A percentile compares a stretch with the other conserved stretches of the same genome.
Conservation (phyloP, 1,284 basidiomycete species). For the Neotropicomus parvogracilis region DNA sequence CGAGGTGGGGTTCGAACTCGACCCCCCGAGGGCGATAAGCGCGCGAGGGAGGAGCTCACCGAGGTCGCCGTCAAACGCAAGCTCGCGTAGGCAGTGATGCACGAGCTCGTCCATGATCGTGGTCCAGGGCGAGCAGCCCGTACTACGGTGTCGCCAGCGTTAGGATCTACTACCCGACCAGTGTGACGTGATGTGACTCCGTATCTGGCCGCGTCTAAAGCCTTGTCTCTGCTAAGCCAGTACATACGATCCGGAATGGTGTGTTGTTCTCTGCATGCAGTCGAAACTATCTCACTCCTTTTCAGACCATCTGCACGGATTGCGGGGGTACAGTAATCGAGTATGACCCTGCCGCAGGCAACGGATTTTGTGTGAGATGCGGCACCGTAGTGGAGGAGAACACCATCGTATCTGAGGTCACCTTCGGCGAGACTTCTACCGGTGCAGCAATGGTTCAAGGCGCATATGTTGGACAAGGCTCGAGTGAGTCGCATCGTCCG, state of each 20-base stretch:
- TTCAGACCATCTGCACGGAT: constrained; percentile 54
- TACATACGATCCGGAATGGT: constrained; percentile 23
- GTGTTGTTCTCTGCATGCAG: neutral
- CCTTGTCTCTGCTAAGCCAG: too few species aligned
- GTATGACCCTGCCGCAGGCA: constrained; percentile 77
- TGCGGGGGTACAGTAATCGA: constrained; percentile 80
- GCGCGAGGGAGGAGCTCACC: constrained; percentile 44
- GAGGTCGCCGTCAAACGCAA: constrained; percentile 80
- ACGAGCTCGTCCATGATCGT: constrained; percentile 64
- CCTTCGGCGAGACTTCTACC: constrained; percentile 89
- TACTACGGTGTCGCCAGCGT: too few species aligned
- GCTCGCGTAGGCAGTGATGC: constrained; percentile 69
- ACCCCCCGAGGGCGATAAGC: constrained; percentile 21
- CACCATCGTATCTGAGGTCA: constrained; percentile 89
- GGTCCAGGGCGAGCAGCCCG: too few species aligned
- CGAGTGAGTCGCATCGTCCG: constrained; percentile 60
- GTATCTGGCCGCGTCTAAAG: too few species aligned
- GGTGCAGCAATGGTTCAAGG: constrained; percentile 97
- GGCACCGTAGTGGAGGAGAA: constrained; percentile 93
- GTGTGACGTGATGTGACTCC: too few species aligned
- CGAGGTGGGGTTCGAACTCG: constrained; percentile 44
- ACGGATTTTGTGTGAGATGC: constrained; percentile 80
- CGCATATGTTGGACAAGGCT: constrained; percentile 87
- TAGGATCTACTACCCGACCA: too few species aligned
- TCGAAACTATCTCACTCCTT: constrained; percentile 1